Evolutionary conservation across 257 asterid genomes (phyloP).

Genomic region (Paulownia fortunei): DNA sequence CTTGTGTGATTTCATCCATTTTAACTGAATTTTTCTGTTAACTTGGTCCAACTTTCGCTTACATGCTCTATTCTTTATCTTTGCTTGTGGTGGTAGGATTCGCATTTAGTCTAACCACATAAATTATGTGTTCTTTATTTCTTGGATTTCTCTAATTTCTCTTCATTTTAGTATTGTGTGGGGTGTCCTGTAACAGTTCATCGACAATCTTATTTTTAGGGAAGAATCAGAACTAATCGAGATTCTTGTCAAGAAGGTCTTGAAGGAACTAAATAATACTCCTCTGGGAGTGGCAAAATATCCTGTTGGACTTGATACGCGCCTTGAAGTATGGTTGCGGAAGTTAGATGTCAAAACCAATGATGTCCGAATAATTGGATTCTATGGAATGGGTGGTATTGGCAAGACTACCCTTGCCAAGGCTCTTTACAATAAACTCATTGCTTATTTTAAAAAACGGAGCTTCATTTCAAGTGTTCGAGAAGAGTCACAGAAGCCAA

Average conservation of each 20-base stretch:
- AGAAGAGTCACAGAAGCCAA: conserved; percentile 28
- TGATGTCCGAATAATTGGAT: conserved; percentile 31
- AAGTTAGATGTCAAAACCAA: conserved; percentile 26
- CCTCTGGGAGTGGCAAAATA: conserved; percentile 41
- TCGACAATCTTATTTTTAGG: not conserved
- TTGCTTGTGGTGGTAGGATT: not conserved
- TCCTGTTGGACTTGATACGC: conserved; percentile 37
- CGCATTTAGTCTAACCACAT: not conserved
- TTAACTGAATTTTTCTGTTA: no score
- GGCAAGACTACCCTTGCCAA: conserved; percentile 44
- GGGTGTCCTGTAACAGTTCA: not conserved
- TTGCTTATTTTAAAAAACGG: conserved; percentile 32
- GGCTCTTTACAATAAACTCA: conserved; percentile 45
- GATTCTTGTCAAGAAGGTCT: conserved; percentile 29
- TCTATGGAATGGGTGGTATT: conserved; percentile 42
- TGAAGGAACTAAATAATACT: conserved; percentile 36
- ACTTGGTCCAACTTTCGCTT: not conserved
- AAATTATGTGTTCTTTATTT: not conserved
- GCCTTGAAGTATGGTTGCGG: conserved; percentile 4
- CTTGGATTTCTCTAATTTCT: not conserved
- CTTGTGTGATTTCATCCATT: not conserved
- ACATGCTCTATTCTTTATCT: not conserved
- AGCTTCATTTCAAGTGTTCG: conserved; percentile 37
- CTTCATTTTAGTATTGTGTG: not conserved
- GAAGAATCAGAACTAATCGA: conserved; percentile 31